Conservation (phyloP, 306 rosid genomes). For the Parietaria judaica region DNA sequence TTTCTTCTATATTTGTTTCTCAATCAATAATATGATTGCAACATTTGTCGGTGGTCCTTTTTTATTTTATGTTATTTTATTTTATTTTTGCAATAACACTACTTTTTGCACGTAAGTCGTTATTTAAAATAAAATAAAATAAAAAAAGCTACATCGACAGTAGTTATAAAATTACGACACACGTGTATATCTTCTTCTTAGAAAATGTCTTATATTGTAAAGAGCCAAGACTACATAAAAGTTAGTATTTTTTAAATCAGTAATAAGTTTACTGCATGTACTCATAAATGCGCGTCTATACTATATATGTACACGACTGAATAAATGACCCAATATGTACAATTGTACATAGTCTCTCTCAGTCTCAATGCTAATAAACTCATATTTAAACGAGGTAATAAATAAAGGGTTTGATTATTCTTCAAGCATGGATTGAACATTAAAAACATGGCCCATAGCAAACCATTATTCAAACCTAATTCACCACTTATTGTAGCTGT, state of each 20-base stretch:
- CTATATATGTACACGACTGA: neutral
- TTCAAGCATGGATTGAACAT: neutral
- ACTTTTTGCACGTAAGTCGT: too few relatives aligned
- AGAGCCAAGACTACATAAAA: too few relatives aligned
- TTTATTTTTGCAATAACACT: too few relatives aligned
- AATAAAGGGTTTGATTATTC: neutral
- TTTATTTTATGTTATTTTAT: neutral
- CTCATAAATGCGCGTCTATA: neutral
- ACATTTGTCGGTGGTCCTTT: slow-evolving; percentile 1
- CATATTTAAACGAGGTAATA: neutral
- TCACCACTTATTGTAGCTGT: neutral
- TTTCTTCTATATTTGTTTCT: neutral
- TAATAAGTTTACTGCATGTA: neutral
- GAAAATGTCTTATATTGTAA: neutral
- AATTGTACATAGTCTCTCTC: too few relatives aligned
- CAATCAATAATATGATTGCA: neutral
- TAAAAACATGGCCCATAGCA: slow-evolving; percentile 1
- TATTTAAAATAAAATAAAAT: too few relatives aligned
- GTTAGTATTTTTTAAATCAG: too few relatives aligned
- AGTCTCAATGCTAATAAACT: too few relatives aligned
- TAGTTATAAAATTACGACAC: too few relatives aligned
- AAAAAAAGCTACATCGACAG: too few relatives aligned
- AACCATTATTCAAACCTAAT: neutral
- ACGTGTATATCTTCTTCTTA: neutral
- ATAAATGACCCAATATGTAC: neutral